These are phyloP conservation scores for Erodium maritimum DNA, from an alignment of 345 rosid species.

Conservation along the genomic window DNA sequence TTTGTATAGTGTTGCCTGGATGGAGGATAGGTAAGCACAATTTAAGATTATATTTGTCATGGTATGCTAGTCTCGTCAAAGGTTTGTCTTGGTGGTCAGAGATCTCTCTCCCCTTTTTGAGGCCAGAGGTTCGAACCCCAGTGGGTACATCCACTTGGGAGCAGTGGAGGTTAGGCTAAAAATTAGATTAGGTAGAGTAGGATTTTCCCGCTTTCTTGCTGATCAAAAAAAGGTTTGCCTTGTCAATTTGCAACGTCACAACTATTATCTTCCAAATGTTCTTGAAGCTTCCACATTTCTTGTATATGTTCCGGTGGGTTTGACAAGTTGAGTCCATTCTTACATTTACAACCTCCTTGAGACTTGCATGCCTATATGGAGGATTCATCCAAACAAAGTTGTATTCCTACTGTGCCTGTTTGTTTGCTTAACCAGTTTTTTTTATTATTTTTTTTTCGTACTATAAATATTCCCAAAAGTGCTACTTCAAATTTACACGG, in stretches of 20 bases:
- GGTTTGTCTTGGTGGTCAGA: too few species aligned
- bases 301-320: background rate
- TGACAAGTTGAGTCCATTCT: background rate
- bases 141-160: too few species aligned
- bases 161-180: too few species aligned
- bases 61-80: background rate
- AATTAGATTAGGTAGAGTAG: too few species aligned
- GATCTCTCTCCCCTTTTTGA: too few species aligned
- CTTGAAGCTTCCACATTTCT: background rate
- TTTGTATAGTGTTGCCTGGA: conserved; percentile 94
- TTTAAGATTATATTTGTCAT: background rate
- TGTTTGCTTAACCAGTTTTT: background rate
- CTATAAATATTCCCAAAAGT: background rate
- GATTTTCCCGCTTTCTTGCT: too few species aligned
- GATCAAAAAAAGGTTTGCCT: too few species aligned
- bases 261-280: too few species aligned
- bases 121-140: too few species aligned
- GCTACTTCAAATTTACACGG: too few species aligned
- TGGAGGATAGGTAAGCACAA: conserved; percentile 80
- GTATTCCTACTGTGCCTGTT: background rate
- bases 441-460: background rate
- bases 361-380: background rate
- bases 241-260: too few species aligned
- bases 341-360: background rate
- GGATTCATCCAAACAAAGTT: too few species aligned